phyloP scores from a whole-genome alignment of 2,329 filamentous ascomycete genomes.

The Fusarium redolens region DNA sequence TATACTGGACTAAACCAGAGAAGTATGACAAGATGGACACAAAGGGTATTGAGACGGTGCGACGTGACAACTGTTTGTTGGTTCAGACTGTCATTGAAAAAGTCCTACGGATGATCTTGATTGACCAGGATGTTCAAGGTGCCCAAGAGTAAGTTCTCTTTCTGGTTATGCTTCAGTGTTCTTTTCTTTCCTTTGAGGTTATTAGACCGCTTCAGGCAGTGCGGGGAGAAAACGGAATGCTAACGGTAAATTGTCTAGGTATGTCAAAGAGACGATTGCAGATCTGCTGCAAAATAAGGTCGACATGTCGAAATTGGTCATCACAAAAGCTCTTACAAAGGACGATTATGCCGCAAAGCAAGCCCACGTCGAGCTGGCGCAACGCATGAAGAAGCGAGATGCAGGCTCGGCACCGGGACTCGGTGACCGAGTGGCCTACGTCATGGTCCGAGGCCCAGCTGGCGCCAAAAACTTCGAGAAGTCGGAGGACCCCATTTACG shows the following conservation, averaged over 20 bases:
- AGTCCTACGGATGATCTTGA: conserved; percentile 92
- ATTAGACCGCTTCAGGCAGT: conserved; percentile 9
- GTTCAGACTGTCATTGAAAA: conserved; percentile 99
- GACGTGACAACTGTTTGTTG: conserved; percentile 93
- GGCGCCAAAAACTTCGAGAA: conserved; percentile 97
- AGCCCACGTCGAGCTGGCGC: conserved; percentile 93
- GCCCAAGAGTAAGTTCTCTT: conserved; percentile 83
- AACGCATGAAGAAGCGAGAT: conserved; percentile 97
- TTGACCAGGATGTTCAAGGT: conserved; percentile 88
- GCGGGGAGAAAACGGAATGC: conserved; percentile 12
- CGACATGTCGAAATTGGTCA: conserved; percentile 99
- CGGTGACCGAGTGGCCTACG: conserved; percentile 96
- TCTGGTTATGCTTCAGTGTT: conserved; percentile 8
- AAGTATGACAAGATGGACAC: conserved; percentile 99
- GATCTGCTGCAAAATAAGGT: conserved; percentile 97
- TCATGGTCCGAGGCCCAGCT: conserved; percentile 92
- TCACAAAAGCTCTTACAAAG: conserved; percentile 96
- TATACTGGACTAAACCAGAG: conserved; percentile 94
- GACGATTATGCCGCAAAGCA: conserved; percentile 90
- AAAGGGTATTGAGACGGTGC: conserved; percentile 98
- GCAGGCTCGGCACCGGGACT: conserved; percentile 91
- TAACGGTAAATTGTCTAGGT: conserved; percentile 67
- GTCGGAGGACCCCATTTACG: conserved; percentile 96
- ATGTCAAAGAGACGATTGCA: conserved; percentile 95
- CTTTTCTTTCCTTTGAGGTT: background rate